These are phyloP conservation scores for Phylloporus arenicola DNA, from an alignment of 768 basidiomycete genomes.

Conservation along the genomic window DNA sequence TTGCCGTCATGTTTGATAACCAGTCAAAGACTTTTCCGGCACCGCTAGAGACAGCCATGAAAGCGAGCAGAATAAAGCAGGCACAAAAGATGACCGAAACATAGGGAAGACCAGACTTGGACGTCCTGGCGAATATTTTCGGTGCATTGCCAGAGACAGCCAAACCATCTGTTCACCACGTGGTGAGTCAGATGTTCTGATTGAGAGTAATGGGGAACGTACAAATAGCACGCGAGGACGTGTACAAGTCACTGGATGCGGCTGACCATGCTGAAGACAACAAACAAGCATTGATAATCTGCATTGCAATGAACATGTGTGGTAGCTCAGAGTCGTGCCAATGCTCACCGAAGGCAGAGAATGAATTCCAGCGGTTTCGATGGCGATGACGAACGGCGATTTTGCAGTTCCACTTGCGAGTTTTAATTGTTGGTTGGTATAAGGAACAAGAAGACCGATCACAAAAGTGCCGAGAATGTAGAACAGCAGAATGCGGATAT, in stretches of 20 bases:
- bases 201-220: conserved; percentile 22
- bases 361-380: conserved; percentile 80
- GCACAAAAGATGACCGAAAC: conserved; percentile 66
- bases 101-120: conserved; percentile 71
- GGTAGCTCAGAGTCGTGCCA: conserved; percentile 12
- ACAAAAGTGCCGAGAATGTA: conserved; percentile 63
- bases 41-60: conserved; percentile 66
- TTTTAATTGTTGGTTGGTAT: conserved; percentile 50
- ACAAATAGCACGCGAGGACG: conserved; percentile 84
- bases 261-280: conserved; percentile 93
- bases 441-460: conserved; percentile 82
- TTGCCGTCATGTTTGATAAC: conserved; percentile 74
- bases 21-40: conserved; percentile 74
- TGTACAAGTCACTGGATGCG: conserved; percentile 84
- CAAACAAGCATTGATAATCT: conserved; percentile 79
- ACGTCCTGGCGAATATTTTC: conserved; percentile 64
- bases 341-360: conserved; percentile 63
- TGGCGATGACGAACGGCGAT: conserved; percentile 91
- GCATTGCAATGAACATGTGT: background rate
- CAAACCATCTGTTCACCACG: conserved; percentile 57
- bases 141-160: conserved; percentile 80
- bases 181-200: background rate
- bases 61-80: conserved; percentile 65
- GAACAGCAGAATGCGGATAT: conserved; percentile 78
- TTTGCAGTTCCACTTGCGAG: conserved; percentile 54